Evolutionary conservation across 768 basidiomycete species (phyloP).

Genomic region (Boletus insuetus): DNA sequence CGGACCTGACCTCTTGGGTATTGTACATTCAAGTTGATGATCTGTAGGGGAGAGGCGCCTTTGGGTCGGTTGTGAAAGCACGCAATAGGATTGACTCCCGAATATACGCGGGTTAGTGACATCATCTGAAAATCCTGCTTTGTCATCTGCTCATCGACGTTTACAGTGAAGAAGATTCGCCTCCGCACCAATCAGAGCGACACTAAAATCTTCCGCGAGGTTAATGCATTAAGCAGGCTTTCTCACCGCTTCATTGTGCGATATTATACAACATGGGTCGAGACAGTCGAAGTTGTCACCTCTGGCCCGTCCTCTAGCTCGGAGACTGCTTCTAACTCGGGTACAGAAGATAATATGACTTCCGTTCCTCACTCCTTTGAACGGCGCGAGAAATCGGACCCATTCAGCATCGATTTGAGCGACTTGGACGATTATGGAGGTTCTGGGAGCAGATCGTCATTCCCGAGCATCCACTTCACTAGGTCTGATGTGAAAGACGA

Average conservation of each 20-base stretch:
- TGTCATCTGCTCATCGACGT: not conserved
- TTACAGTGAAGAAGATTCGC: conserved; percentile 82
- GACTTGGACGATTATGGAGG: conserved; percentile 61
- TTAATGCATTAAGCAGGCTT: conserved; percentile 82
- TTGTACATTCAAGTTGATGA: not conserved
- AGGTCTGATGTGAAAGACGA: conserved; percentile 39
- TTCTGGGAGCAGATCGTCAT: conserved; percentile 51
- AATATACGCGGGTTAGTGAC: conserved; percentile 69
- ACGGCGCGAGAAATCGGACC: conserved; percentile 48
- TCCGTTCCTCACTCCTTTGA: conserved; percentile 48
- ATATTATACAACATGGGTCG: conserved; percentile 92
- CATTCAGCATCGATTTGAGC: conserved; percentile 62
- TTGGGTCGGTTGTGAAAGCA: conserved; percentile 94
- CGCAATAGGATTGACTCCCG: conserved; percentile 82
- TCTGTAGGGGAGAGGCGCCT: conserved; percentile 78
- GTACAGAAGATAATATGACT: conserved; percentile 49
- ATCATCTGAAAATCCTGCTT: not conserved
- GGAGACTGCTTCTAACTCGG: conserved; percentile 36
- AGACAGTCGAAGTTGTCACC: conserved; percentile 55
- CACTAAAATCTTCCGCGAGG: conserved; percentile 86
- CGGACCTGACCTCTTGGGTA: not conserved
- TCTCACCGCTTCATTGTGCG: conserved; percentile 90
- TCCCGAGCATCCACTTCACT: conserved; percentile 85
- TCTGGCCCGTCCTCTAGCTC: conserved; percentile 47
- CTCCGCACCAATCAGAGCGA: conserved; percentile 77